Base-by-base conservation (phyloP, 306 rosid species). In the Sindora glabra region DNA sequence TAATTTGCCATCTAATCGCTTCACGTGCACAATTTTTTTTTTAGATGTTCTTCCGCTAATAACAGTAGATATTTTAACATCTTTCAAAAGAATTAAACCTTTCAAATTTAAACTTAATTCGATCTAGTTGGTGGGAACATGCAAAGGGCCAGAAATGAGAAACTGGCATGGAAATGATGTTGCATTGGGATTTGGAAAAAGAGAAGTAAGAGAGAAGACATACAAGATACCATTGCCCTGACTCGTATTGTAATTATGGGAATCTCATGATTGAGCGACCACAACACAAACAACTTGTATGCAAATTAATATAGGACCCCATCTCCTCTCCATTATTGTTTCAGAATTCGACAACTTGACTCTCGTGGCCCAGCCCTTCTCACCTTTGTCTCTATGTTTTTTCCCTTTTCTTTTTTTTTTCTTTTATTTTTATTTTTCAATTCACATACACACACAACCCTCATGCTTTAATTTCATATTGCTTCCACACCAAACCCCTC, bases 181-280 rank as follows among this genome's bases (percentile, higher is more conserved):
- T 56, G 56, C 32, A 66, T 47, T 19, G 45, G 61, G 18, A n/a
- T 22, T 14, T 26, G 32, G 32, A 13, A 15, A 30, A 61, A 40
- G 48, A 15, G 21, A 1, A 51, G 51, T 42, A n/a, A n/a, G 13
- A 16, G 27, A 23, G 8, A 61, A 45, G 33, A 44, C 69, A 62
- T 60, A 49, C 61, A 45, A 69, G 69, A 62, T 49, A 36, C 40
- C 69, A 62, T n/a, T 33, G 17, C 55, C 47, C 45, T 29, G 57
- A 34, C 29, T n/a, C n/a, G n/a, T n/a, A n/a, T n/a, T n/a, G 42
- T 56, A 14, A 14, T 17, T 49, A 69, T 57, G 55, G 52, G 68
- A 69, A 69, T 52, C 75, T 83, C 76, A 83, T 83, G 69, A 82
- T 76, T 76, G 72, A 67, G 55, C 56, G 56, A 73, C 73, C 65